phyloP scores from a whole-genome alignment of 768 basidiomycete genomes.

The Lentinula raphanica region DNA sequence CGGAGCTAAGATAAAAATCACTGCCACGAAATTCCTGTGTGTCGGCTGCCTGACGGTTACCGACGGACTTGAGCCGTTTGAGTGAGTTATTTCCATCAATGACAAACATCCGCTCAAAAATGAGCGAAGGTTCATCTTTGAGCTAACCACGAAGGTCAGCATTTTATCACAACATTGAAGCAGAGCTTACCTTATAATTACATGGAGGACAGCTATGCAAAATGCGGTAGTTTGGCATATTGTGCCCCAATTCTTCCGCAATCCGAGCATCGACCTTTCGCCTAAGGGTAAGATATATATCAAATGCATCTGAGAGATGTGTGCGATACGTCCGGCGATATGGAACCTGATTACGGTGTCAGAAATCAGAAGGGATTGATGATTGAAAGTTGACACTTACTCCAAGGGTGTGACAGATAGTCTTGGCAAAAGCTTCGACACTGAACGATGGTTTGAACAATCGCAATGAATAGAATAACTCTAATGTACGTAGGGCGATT shows the following conservation, averaged over 20 bases:
- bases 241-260: background rate
- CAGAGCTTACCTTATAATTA: no score
- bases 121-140: background rate
- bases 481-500: slow-evolving; percentile 19
- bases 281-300: slow-evolving; percentile 21
- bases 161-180: slow-evolving; percentile 12
- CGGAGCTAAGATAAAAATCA: background rate
- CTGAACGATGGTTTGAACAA: no score
- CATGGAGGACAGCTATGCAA: slow-evolving; percentile 9
- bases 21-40: slow-evolving; percentile 11
- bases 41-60: slow-evolving; percentile 5
- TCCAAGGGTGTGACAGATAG: background rate
- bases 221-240: slow-evolving; percentile 20
- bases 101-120: no score
- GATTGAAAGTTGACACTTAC: no score
- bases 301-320: slow-evolving; percentile 21
- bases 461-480: slow-evolving; percentile 15
- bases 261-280: slow-evolving; percentile 10
- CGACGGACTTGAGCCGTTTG: background rate
- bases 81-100: no score
- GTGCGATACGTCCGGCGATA: slow-evolving; percentile 15
- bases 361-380: no score
- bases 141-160: background rate
- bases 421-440: no score
- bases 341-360: slow-evolving; percentile 15